Evolutionary conservation across 164 flowering plant species (phyloP), one percentile per base, ranked within the genome.

Genomic region (Tetrastigma voinierianum): DNA sequence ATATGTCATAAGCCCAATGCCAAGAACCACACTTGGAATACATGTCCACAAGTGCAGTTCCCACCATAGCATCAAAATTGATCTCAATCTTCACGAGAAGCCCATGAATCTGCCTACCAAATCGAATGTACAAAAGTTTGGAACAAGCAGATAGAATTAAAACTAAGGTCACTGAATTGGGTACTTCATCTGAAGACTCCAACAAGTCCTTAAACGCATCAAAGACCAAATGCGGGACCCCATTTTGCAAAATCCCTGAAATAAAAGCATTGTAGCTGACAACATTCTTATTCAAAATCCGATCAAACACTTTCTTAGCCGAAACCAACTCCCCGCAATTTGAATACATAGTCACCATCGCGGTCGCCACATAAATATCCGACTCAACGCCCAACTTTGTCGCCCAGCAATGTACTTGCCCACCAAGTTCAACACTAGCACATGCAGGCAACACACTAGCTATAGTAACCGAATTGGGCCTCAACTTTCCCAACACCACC

Each of bases 251-350:
- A 45, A 88, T 70, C 61, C 87, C 89, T 0, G 89, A 73, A 5
- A 90, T 32, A 65, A 84, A 72, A 45, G 96, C 90, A 73, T 88
- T 91, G 56, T 82, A 88, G 69, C 82, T 82, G 47, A 88, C 94
- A 18, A 81, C 74, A 73, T 71, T 84, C 77, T 77, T 88, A 45
- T 76, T 53, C 21, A 62, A 64, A 71, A 80, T 78, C 73, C 60
- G 46, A 14, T 32, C 78, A 73, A 87, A 90, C 62, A 78, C 75
- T 65, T 63, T 83, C n/a, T 61, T 18, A 21, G 86, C 91, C 1
- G 78, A 72, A 61, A 55, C 76, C 65, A 81, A 12, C 13, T 78
- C 86, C 24, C 57, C 64, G 67, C 73, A 84, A 19, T 67, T 77
- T 25, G 74, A 79, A 59, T 88, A 90, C 88, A 86, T 77, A 0